Conservation (phyloP, 140 eudicot genomes). For the Cichorium intybus region DNA sequence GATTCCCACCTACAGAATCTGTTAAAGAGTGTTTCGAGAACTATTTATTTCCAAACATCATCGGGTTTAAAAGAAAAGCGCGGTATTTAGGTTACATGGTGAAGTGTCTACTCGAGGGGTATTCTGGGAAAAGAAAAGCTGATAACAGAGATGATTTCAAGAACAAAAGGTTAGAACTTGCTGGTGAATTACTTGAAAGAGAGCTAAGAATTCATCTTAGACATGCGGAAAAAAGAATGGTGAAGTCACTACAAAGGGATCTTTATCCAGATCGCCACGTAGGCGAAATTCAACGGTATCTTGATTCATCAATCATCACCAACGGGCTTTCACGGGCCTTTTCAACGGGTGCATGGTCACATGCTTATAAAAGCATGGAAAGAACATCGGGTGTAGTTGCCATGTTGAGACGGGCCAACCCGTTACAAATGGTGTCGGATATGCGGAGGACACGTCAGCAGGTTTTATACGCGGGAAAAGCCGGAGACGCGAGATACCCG, state of each 20-base stretch:
- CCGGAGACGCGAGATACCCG: constrained; percentile 99
- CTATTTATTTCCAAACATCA: constrained; percentile 62
- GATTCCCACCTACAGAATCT: constrained; percentile 75
- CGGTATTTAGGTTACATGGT: constrained; percentile 84
- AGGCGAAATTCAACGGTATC: constrained; percentile 51
- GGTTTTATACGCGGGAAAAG: constrained; percentile 84
- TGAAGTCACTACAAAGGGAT: constrained; percentile 79
- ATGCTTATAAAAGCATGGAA: constrained; percentile 63
- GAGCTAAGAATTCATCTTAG: constrained; percentile 62
- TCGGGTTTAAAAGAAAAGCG: constrained; percentile 58
- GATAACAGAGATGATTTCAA: constrained; percentile 85
- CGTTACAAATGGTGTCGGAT: constrained; percentile 72
- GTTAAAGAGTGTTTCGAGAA: constrained; percentile 45
- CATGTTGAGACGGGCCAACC: constrained; percentile 75
- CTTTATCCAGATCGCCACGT: constrained; percentile 58
- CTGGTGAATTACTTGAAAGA: constrained; percentile 82
- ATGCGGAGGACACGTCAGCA: constrained; percentile 93
- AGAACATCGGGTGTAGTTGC: constrained; percentile 83
- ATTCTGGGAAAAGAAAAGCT: constrained; percentile 57
- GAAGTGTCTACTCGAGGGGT: constrained; percentile 66
- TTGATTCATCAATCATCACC: constrained; percentile 80
- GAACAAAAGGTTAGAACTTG: constrained; percentile 80
- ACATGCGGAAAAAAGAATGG: constrained; percentile 77
- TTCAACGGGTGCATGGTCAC: constrained; percentile 88
- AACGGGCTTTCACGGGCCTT: constrained; percentile 92